Evolutionary conservation across 1,284 basidiomycete species (phyloP), one percentile per base, ranked within the genome.

Genomic region (Puccinia polysora): DNA sequence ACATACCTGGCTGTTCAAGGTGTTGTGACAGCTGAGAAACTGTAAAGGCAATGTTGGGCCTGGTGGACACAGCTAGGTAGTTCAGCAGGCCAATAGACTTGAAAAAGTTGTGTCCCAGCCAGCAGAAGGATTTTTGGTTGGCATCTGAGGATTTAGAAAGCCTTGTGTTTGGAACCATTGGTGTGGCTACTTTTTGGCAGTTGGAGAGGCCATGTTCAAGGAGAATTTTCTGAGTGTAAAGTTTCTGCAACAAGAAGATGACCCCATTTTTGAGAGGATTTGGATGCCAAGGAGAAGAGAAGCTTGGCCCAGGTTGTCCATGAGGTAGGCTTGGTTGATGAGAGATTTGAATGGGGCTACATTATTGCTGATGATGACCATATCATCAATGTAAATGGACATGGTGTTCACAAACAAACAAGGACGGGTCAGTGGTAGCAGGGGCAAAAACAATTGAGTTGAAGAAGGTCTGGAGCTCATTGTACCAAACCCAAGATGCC

Each of bases 1-100:
- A 10, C 14, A 58, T 28, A 15, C 55, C 55, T 20, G 55, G 55
- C 32, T 32, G 5, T 30, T 58, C 15, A 7, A 58, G 55, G 20
- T 58, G 55, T 58, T 58, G 55, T 5, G 55, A 58, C 5, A 58
- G 55, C n/a, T 40, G 30, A 5, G 32, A 38, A 32, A 23, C n/a
- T 12, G 38, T 6, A 25, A 60, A 60, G 25, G 58, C 58, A 25
- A 60, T 15, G 23, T 60, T 36, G 4, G 58, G 58, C 5, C 36
- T 5, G 14, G 58, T 60, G 4, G 7, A 60, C 6, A 28, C 20
- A 43, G 32, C 58, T 5, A 60, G n/a, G n/a, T n/a, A n/a, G n/a
- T n/a, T n/a, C n/a, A n/a, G n/a, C n/a, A n/a, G n/a, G 36, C 28
- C 36, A 60, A 32, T 43, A 23, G 23, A 58, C 8, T 12, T 25